Evolutionary conservation across 139 green algal genomes (phyloP).

Genomic region (Volvox africanus): DNA sequence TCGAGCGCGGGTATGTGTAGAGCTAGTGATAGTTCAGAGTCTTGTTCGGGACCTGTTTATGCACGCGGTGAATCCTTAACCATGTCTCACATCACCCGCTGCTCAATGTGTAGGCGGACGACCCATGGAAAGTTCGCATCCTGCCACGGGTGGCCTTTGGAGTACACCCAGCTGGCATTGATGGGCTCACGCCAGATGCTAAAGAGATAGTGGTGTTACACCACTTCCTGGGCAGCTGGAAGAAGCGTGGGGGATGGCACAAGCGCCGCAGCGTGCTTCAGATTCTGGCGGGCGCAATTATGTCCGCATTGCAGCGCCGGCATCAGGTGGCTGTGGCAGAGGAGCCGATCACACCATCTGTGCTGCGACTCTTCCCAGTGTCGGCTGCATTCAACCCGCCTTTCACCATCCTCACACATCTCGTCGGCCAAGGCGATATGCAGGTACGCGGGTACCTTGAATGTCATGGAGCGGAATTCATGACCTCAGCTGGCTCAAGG

Average conservation of each 20-base stretch:
- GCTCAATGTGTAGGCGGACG: conserved; percentile 8
- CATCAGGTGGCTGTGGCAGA: neutral
- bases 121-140: conserved; percentile 73
- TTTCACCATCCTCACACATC: conserved; percentile 82
- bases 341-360: conserved; percentile 39
- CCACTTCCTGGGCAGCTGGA: conserved; percentile 84
- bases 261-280: conserved; percentile 50
- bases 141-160: conserved; percentile 84
- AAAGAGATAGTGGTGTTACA: conserved; percentile 79
- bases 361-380: conserved; percentile 75
- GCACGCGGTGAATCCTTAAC: neutral
- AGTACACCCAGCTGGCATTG: conserved; percentile 63
- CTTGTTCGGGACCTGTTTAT: too few relatives aligned
- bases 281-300: conserved; percentile 41
- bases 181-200: conserved; percentile 63
- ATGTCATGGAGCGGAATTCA: too few relatives aligned
- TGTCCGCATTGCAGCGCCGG: conserved; percentile 19
- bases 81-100: neutral
- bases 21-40: too few relatives aligned
- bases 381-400: conserved; percentile 73
- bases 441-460: neutral
- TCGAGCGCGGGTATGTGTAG: too few relatives aligned
- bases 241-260: conserved; percentile 63
- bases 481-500: too few relatives aligned
- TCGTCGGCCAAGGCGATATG: conserved; percentile 67